phyloP scores from a whole-genome alignment of 805 yeast species.

The Danielia oregonensis region DNA sequence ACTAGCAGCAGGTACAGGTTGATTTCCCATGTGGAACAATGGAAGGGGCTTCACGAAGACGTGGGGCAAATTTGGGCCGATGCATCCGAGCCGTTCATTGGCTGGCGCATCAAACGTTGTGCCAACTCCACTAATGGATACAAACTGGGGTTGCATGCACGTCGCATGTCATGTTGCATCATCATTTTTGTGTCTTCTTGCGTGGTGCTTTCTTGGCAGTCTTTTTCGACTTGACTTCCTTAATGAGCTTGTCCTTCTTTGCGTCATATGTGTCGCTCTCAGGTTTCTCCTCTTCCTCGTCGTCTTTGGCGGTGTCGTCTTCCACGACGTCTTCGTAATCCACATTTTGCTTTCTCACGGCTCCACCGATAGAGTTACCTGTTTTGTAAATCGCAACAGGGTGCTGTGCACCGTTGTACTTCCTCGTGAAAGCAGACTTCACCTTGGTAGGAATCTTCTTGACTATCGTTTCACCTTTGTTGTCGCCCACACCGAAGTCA shows the following conservation, averaged over 20 bases:
- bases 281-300: conserved; percentile 42
- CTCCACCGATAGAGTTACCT: conserved; percentile 50
- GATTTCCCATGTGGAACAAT: too few relatives aligned
- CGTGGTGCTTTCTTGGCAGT: conserved; percentile 19
- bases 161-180: too few relatives aligned
- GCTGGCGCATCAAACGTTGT: too few relatives aligned
- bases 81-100: too few relatives aligned
- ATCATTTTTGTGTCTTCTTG: conserved; percentile 23
- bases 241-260: conserved; percentile 62
- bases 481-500: conserved; percentile 73
- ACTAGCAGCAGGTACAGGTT: too few relatives aligned
- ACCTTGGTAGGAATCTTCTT: conserved; percentile 73
- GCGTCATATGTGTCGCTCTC: conserved; percentile 44
- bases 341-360: conserved; percentile 39
- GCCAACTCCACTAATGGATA: too few relatives aligned
- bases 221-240: conserved; percentile 24
- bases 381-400: conserved; percentile 82
- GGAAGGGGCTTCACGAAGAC: too few relatives aligned
- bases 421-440: conserved; percentile 83
- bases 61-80: too few relatives aligned
- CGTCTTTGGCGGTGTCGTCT: conserved; percentile 49
- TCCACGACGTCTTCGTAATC: conserved; percentile 71
- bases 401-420: conserved; percentile 71
- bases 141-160: too few relatives aligned
- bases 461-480: conserved; percentile 36